A percentile compares a stretch with the other conserved stretches of the same genome.
Conservation (phyloP, 805 yeast genomes). For the Jamesozyma lodderae region DNA sequence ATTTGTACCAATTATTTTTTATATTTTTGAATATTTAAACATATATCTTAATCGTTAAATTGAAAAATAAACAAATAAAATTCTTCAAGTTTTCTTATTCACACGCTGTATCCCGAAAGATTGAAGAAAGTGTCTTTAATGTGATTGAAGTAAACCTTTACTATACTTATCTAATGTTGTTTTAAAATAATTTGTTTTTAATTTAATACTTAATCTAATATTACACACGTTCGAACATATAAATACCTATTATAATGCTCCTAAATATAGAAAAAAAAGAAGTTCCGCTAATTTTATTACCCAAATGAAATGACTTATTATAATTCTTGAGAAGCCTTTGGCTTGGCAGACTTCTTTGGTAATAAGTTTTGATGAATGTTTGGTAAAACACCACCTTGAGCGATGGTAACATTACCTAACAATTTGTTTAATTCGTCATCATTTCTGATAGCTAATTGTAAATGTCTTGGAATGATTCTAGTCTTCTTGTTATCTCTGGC, state of each 20-base stretch:
- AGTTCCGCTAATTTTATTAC: neutral
- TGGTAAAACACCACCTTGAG: conserved; percentile 99
- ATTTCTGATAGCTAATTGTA: conserved; percentile 96
- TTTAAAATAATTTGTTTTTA: too few relatives aligned
- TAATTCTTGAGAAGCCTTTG: conserved; percentile 60
- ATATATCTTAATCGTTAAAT: too few relatives aligned
- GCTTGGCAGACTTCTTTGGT: conserved; percentile 63
- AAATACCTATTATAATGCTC: conserved; percentile 1
- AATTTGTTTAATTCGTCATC: conserved; percentile 97
- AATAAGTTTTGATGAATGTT: conserved; percentile 90
- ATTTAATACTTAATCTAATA: conserved; percentile 1
- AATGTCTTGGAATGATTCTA: conserved; percentile 97
- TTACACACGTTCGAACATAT: conserved; percentile 1
- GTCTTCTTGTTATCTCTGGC: conserved; percentile 99
- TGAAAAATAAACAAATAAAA: too few relatives aligned
- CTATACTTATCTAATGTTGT: too few relatives aligned
- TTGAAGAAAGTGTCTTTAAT: too few relatives aligned
- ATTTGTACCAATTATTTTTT: too few relatives aligned
- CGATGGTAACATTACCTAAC: conserved; percentile 87
- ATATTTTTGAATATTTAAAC: too few relatives aligned
- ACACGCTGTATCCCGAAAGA: too few relatives aligned
- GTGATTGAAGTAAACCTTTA: too few relatives aligned
- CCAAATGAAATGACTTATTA: conserved; percentile 21
- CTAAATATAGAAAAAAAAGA: conserved; percentile 7
- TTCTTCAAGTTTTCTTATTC: too few relatives aligned